Base-by-base conservation (phyloP, 371 early-diverging fungal genomes). In the Apophysomyces variabilis region DNA sequence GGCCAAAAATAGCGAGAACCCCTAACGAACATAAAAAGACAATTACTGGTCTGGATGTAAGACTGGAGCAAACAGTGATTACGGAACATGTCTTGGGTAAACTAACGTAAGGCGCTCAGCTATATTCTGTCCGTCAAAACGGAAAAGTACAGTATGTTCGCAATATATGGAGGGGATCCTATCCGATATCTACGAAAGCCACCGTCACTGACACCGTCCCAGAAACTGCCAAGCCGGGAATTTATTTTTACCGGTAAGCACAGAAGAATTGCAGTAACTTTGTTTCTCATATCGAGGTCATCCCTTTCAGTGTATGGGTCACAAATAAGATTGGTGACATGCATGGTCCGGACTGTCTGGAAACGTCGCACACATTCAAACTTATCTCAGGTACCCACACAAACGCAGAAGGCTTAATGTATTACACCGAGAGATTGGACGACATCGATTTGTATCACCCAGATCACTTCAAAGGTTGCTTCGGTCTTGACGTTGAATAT, bases 361-460 rank as follows among this genome's bases (percentile, higher is more conserved):
- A 86, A 66, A 70, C 73, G 64, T 80, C 85, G 65, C 70, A 69
- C 57, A 74, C 74, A 54, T 85, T 86, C 65, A 86, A 86, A 72
- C 83, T 82, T 21, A 73, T 83, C 54, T 62, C 72, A 14, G 82
- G 77, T 41, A 73, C 80, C 26, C 83, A 85, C 62, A 64, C 70
- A 38, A 86, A 86, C 59, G 83, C 74, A 37, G 75, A 73, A 58
- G 79, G 85, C 41, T 64, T 82, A 39, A 71, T 76, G 35, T 70
- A 77, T 59, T 80, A 82, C 50, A 75, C 61, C 16, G 61, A 75
- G 44, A 32, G 64, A 2, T 50, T 72, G 36, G 63, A 75, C 59
- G 72, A 75, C 41, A 26, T 32, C 32, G 56, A 13, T 12, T 11
- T 59, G 18, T 75, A 65, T 41, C 61, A 72, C 26, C 67, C 70